Evolutionary conservation across 106 monocot genomes (phyloP).

Genomic region (Vanilla planifolia): DNA sequence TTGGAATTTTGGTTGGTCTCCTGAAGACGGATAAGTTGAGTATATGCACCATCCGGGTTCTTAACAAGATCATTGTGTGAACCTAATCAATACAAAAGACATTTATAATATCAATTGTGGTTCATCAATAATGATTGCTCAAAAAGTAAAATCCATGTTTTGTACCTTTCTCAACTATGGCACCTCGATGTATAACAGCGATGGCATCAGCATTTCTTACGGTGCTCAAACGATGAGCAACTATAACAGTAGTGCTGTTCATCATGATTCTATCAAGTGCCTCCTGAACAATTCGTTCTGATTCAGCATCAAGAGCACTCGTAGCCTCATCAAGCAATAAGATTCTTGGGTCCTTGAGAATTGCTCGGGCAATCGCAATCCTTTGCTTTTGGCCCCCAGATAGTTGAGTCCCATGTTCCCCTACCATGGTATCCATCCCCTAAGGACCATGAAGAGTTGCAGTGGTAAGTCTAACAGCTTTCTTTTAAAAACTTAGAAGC

Average conservation of each 20-base stretch:
- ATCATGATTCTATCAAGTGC: slow-evolving; percentile 35
- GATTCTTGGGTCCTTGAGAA: slow-evolving; percentile 29
- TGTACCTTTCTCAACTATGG: slow-evolving; percentile 28
- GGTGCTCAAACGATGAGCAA: slow-evolving; percentile 38
- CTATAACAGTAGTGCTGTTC: slow-evolving; percentile 29
- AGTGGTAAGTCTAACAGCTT: no score
- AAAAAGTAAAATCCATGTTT: neutral
- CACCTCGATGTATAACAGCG: slow-evolving; percentile 23
- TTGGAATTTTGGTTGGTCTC: slow-evolving; percentile 10
- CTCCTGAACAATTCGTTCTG: slow-evolving; percentile 34
- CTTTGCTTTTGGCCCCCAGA: slow-evolving; percentile 27
- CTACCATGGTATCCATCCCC: slow-evolving; percentile 27
- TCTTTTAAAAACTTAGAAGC: neutral
- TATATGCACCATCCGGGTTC: slow-evolving; percentile 25
- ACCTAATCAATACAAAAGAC: slow-evolving; percentile 9
- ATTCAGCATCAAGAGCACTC: slow-evolving; percentile 26
- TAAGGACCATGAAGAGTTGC: neutral
- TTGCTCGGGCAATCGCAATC: slow-evolving; percentile 32
- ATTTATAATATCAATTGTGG: neutral
- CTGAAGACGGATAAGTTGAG: slow-evolving; percentile 18
- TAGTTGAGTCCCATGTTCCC: slow-evolving; percentile 19
- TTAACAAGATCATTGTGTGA: slow-evolving; percentile 14
- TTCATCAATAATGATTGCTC: neutral
- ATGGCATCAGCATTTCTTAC: slow-evolving; percentile 24
- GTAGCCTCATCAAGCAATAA: slow-evolving; percentile 32